Conservation (phyloP, 225 moss, liverwort and hornwort species). For the Sphagnum contortum region DNA sequence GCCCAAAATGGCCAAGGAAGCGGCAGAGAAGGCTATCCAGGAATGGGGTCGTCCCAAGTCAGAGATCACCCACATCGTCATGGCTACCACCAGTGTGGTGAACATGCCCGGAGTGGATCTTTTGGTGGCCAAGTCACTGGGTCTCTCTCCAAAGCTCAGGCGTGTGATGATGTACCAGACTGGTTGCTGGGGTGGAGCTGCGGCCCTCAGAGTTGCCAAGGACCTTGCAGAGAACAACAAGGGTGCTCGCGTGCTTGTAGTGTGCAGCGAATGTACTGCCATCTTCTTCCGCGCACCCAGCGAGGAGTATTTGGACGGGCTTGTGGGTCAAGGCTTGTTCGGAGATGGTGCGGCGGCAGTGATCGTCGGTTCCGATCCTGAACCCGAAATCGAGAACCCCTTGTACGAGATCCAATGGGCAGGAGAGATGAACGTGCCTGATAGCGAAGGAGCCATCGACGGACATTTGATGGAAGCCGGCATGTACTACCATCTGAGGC, state of each 20-base stretch:
- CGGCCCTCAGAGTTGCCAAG: slow-evolving; percentile 12
- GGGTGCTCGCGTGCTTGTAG: slow-evolving; percentile 15
- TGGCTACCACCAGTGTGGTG: slow-evolving; percentile 19
- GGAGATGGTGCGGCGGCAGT: slow-evolving; percentile 17
- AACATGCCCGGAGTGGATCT: slow-evolving; percentile 19
- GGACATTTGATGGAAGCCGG: slow-evolving; percentile 22
- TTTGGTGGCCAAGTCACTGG: slow-evolving; percentile 12
- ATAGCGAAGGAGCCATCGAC: slow-evolving; percentile 25
- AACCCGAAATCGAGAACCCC: slow-evolving; percentile 7
- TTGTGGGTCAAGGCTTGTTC: slow-evolving; percentile 14
- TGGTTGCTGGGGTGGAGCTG: slow-evolving; percentile 16
- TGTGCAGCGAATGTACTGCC: slow-evolving; percentile 8
- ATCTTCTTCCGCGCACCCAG: slow-evolving; percentile 9
- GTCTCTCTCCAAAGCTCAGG: slow-evolving; percentile 14
- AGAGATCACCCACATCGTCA: slow-evolving; percentile 25
- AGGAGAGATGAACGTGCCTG: slow-evolving; percentile 11
- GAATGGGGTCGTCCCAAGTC: slow-evolving; percentile 8
- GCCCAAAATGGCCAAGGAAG: slow-evolving; percentile 3
- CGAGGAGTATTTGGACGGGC: slow-evolving; percentile 11
- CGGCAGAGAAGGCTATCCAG: background rate
- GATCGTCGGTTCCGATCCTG: slow-evolving; percentile 15
- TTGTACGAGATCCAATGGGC: slow-evolving; percentile 19
- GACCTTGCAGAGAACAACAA: slow-evolving; percentile 19
- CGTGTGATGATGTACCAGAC: slow-evolving; percentile 21
- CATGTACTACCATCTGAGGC: slow-evolving; percentile 15